phyloP scores from a whole-genome alignment of 306 rosid species.

The Leucaena leucocephala region DNA sequence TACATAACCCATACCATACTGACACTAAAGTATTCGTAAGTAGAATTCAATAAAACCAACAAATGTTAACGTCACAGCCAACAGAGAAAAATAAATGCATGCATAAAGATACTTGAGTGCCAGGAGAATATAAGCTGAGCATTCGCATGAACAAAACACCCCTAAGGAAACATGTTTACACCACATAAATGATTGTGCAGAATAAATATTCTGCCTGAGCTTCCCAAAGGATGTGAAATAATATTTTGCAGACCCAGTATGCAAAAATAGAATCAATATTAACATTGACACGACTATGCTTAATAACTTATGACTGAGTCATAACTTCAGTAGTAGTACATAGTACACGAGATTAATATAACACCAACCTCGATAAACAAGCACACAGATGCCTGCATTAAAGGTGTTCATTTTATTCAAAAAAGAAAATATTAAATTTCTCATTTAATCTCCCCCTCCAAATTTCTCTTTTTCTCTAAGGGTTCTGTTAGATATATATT shows the following conservation, averaged over 20 bases:
- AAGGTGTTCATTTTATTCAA: not conserved
- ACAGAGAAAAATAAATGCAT: constrained; percentile 4
- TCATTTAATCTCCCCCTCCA: not conserved
- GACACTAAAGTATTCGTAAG: not conserved
- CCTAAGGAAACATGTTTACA: constrained; percentile 23
- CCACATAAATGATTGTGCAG: not conserved
- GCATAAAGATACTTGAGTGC: constrained; percentile 13
- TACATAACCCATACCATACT: not conserved
- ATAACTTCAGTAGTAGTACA: constrained; percentile 5
- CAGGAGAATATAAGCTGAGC: not conserved
- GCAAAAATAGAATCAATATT: no score
- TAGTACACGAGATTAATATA: not conserved
- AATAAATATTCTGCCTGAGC: constrained; percentile 14
- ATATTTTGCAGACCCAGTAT: no score
- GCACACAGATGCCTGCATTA: not conserved
- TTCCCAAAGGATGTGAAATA: not conserved
- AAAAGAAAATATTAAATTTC: not conserved
- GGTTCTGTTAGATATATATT: not conserved
- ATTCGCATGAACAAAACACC: not conserved
- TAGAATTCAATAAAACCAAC: not conserved
- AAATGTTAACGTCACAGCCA: constrained; percentile 17
- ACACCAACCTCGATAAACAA: not conserved
- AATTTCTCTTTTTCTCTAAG: constrained; percentile 1
- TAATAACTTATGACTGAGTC: not conserved
- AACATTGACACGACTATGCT: no score